These are phyloP conservation scores for Pseudodiploospora longispora DNA, from an alignment of 2,329 filamentous ascomycete species.

Conservation along the genomic window DNA sequence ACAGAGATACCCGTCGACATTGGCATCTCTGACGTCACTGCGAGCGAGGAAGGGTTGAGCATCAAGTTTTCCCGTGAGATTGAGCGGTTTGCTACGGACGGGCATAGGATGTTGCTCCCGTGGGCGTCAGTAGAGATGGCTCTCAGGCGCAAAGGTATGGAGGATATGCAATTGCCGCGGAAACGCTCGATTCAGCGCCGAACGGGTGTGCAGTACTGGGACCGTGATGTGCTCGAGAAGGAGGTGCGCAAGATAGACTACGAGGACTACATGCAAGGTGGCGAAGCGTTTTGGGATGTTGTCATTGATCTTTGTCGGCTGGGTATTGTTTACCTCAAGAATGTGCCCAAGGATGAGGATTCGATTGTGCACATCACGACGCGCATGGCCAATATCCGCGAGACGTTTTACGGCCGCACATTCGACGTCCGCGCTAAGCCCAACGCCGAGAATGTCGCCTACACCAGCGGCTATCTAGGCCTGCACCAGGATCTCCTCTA, in stretches of 20 bases:
- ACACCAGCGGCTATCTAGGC: constrained; percentile 73
- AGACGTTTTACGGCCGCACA: constrained; percentile 84
- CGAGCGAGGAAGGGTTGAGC: constrained; percentile 34
- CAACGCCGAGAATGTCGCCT: constrained; percentile 82
- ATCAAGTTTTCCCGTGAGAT: constrained; percentile 53
- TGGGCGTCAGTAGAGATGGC: constrained; percentile 29
- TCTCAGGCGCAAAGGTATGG: constrained; percentile 15
- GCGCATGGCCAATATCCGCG: constrained; percentile 69
- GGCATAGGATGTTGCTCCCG: constrained; percentile 25
- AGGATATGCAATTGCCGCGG: constrained; percentile 15
- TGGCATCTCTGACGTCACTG: constrained; percentile 20
- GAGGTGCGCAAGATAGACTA: constrained; percentile 57
- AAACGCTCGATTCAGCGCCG: constrained; percentile 21
- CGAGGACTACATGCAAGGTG: constrained; percentile 59
- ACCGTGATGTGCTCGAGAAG: constrained; percentile 24
- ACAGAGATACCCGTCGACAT: constrained; percentile 30
- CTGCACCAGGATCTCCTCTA: constrained; percentile 95
- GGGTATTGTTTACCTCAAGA: constrained; percentile 70
- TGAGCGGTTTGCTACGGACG: constrained; percentile 19
- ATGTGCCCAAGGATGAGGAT: constrained; percentile 60
- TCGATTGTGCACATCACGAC: constrained; percentile 61
- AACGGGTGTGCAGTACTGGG: constrained; percentile 33
- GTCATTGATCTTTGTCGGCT: constrained; percentile 54
- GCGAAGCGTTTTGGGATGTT: constrained; percentile 47
- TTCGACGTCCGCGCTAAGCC: constrained; percentile 84